Percentiles rank a stretch among this genome's conserved stretches.
Evolutionary conservation across 1,139 yeast genomes (phyloP).

Genomic region (Taiozyma onychis): DNA sequence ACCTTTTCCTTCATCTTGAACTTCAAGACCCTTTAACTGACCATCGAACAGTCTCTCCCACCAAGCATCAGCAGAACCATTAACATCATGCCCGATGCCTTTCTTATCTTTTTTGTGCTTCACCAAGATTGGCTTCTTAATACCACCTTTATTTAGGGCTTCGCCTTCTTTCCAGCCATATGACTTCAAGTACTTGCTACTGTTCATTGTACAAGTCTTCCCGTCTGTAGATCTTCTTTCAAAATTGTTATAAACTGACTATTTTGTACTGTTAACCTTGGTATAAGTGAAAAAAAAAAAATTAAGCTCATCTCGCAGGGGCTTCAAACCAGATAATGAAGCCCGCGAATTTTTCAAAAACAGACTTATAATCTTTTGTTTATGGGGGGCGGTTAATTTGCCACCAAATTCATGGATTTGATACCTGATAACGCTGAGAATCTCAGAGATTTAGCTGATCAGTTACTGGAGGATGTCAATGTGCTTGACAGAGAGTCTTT

Average conservation of each 20-base stretch:
- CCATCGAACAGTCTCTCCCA: slow-evolving; percentile 97
- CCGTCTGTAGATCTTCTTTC: background rate
- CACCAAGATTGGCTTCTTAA: slow-evolving; percentile 80
- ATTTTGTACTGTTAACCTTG: background rate
- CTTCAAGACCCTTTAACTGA: slow-evolving; percentile 74
- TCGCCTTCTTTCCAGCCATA: slow-evolving; percentile 94
- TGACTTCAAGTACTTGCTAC: slow-evolving; percentile 62
- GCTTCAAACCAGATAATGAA: background rate
- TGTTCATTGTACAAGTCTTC: slow-evolving; percentile 43
- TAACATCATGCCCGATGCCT: slow-evolving; percentile 80
- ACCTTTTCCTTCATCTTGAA: slow-evolving; percentile 31
- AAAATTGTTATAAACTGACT: background rate
- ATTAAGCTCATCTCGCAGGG: background rate
- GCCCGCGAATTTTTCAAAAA: background rate
- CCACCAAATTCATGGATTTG: background rate
- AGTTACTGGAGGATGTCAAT: background rate
- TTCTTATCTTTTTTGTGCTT: slow-evolving; percentile 86
- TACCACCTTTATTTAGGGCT: slow-evolving; percentile 73
- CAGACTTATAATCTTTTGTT: too few species aligned
- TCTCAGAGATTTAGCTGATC: background rate
- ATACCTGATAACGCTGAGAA: background rate
- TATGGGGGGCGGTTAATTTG: background rate
- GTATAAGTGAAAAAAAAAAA: background rate
- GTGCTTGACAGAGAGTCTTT: background rate
- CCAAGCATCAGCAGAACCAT: slow-evolving; percentile 71